These are phyloP conservation scores for Neofusicoccum cordaticola DNA, from an alignment of 2,329 filamentous ascomycete genomes.

Conservation along the genomic window DNA sequence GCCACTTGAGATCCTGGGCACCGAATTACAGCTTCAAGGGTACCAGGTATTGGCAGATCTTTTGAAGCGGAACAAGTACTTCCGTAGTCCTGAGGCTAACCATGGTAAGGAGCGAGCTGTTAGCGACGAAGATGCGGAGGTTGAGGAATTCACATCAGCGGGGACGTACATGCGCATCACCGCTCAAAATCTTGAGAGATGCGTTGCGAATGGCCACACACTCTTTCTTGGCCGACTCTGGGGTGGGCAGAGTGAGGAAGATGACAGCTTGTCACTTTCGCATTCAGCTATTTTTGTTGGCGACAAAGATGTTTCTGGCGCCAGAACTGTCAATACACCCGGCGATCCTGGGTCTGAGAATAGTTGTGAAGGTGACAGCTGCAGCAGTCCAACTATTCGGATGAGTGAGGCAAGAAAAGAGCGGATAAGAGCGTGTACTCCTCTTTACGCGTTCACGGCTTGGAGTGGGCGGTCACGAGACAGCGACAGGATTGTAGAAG, in stretches of 20 bases:
- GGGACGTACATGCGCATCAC: not conserved
- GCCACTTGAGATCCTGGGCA: not conserved
- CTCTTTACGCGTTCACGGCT: slow-evolving; percentile 1
- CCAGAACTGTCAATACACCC: not conserved
- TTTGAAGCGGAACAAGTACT: not conserved
- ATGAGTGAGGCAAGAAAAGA: not conserved
- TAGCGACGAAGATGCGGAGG: not conserved
- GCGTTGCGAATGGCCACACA: not conserved
- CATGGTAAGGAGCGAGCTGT: not conserved
- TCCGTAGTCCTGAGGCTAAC: not conserved
- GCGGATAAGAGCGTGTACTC: not conserved
- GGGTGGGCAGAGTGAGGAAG: not conserved
- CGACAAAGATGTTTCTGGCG: not conserved
- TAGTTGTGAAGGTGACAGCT: not conserved
- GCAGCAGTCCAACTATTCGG: not conserved
- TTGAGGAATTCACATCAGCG: not conserved
- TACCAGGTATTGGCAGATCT: not conserved
- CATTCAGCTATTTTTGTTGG: slow-evolving; percentile 1
- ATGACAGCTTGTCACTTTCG: not conserved
- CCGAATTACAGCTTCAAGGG: not conserved
- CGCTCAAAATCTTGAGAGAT: not conserved
- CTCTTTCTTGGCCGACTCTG: not conserved
- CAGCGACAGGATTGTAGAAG: not conserved
- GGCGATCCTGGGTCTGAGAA: not conserved
- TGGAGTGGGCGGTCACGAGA: not conserved